Evolutionary conservation across 1,284 basidiomycete genomes (phyloP).

Genomic region (Ceratobasidium sp.): DNA sequence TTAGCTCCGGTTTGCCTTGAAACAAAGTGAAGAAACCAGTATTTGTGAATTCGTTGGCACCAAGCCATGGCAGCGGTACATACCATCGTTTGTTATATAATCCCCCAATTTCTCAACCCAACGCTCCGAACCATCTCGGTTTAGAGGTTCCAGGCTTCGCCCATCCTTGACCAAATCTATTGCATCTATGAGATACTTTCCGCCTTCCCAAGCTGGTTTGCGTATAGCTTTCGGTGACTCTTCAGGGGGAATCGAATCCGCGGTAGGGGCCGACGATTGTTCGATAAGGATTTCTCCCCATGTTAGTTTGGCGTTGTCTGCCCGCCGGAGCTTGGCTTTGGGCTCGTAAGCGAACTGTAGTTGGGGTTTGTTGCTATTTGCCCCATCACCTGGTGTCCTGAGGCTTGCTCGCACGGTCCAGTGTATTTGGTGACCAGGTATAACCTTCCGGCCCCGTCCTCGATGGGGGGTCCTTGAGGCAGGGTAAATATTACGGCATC

Average conservation of each 20-base stretch:
- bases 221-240: not conserved
- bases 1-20: not conserved
- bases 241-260: too few species aligned
- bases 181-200: not conserved
- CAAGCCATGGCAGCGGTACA: not conserved
- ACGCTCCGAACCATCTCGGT: not conserved
- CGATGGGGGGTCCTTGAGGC: not conserved
- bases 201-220: constrained; percentile 1
- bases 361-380: not conserved
- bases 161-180: not conserved
- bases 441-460: not conserved
- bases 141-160: not conserved
- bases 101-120: not conserved
- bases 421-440: not conserved
- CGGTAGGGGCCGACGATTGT: too few species aligned
- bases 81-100: not conserved
- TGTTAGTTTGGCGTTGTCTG: too few species aligned
- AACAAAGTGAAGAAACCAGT: not conserved
- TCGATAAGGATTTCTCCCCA: too few species aligned
- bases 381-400: not conserved
- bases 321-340: not conserved
- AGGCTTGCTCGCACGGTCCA: constrained; percentile 9
- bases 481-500: too few species aligned
- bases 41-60: not conserved
- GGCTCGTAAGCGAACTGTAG: not conserved